Percentiles rank a stretch among this genome's conserved stretches.
phyloP scores from a whole-genome alignment of 148 eudicot species.

The Pharnaceum exiguum region DNA sequence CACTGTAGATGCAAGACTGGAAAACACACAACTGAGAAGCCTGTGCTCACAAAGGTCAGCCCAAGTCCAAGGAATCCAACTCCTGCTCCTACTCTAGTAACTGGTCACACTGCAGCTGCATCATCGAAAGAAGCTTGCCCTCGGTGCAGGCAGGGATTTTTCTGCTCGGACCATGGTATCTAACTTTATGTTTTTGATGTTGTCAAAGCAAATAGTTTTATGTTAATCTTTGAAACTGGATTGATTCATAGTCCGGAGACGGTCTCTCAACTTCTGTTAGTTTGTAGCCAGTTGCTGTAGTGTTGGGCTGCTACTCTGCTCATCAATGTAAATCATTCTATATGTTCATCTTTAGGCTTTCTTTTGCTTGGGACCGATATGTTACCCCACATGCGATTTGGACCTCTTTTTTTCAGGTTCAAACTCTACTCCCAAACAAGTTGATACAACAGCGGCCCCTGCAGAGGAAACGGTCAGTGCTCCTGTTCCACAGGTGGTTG shows the following conservation, averaged over 20 bases:
- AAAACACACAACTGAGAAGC: slow-evolving; percentile 88
- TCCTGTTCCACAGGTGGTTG: slow-evolving; percentile 39
- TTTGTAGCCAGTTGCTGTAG: too few relatives aligned
- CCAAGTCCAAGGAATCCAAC: slow-evolving; percentile 27
- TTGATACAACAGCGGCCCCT: slow-evolving; percentile 16
- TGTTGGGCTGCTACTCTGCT: neutral
- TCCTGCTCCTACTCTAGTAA: slow-evolving; percentile 20
- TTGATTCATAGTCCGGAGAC: neutral
- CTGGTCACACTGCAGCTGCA: slow-evolving; percentile 29
- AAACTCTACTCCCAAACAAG: slow-evolving; percentile 41
- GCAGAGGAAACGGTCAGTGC: slow-evolving; percentile 22
- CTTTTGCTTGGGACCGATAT: neutral
- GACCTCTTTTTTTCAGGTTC: slow-evolving; percentile 43
- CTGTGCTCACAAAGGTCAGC: slow-evolving; percentile 49
- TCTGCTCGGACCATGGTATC: slow-evolving; percentile 91
- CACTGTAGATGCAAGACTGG: slow-evolving; percentile 74
- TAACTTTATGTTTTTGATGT: slow-evolving; percentile 3
- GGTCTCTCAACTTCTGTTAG: too few relatives aligned
- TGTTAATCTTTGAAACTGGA: neutral
- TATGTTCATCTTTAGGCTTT: neutral
- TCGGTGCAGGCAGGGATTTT: slow-evolving; percentile 92
- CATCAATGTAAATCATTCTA: neutral
- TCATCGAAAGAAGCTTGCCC: slow-evolving; percentile 63
- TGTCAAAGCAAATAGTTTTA: neutral
- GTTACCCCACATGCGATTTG: neutral